Evolutionary conservation across 371 early-diverging fungal genomes (phyloP), one percentile per base, ranked within the genome.

Genomic region (Capniomyces stellatus): DNA sequence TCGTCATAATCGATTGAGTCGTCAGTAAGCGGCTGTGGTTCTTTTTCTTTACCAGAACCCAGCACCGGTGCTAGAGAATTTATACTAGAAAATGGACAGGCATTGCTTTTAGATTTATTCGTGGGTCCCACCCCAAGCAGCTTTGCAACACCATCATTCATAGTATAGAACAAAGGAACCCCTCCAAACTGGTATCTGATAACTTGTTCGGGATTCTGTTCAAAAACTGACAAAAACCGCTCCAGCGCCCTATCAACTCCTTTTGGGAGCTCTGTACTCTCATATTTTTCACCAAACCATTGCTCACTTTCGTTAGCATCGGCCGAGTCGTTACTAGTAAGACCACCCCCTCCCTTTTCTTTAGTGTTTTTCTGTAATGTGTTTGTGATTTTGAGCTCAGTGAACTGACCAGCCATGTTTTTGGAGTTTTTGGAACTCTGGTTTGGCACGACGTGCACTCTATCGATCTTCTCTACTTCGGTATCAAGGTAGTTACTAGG

Each of bases 281-380:
- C 93, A 61, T 92, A 93, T 0, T 67, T 61, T 49, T 92, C 93
- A 19, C 81, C 85, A 8, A 67, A 67, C 88, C 90, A 90, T 27
- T 65, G 67, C 18, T 56, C 65, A 40, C 53, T 54, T 15, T 54
- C 61, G 29, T 66, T 71, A 19, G 67, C 68, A 8, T 4, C 63
- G 25, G n/a, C n/a, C n/a, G 64, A 60, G 53, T 64, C 41, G 41
- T 21, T n/a, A n/a, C n/a, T n/a, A n/a, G n/a, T n/a, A n/a, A n/a
- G n/a, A n/a, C n/a, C n/a, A n/a, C n/a, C n/a, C n/a, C n/a, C n/a
- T n/a, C n/a, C n/a, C n/a, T n/a, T 6, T 10, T 10, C 35, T 35
- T 35, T 35, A 10, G 10, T 35, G 6, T 35, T 35, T 35, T 35
- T 15, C 35, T 10, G 35, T 6, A 35, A 35, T 35, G 15, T 35